Conservation (phyloP, 345 rosid genomes). For the Salix caprea region DNA sequence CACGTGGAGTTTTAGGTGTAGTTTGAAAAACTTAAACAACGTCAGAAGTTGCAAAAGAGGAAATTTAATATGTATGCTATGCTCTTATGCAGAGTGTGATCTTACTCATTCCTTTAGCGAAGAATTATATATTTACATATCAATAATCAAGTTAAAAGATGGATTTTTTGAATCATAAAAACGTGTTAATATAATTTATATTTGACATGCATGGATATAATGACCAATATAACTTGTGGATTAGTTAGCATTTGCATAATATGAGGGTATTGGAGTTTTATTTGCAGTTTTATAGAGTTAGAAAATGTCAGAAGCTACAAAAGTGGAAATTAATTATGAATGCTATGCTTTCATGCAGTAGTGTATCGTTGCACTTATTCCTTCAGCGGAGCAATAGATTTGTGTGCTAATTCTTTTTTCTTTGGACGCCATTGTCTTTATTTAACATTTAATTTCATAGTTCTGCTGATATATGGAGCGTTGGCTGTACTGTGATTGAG, state of each 20-base stretch:
- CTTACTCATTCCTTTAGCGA: background rate
- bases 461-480: slow-evolving; percentile 35
- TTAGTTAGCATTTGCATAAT: background rate
- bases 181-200: too few species aligned
- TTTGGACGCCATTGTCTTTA: slow-evolving; percentile 16
- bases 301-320: background rate
- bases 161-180: too few species aligned
- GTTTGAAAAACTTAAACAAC: background rate
- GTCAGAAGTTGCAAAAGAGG: background rate
- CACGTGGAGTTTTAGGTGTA: background rate
- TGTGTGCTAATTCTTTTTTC: background rate
- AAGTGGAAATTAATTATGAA: background rate
- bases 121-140: background rate
- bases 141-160: too few species aligned
- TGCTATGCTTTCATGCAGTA: background rate
- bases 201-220: background rate
- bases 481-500: slow-evolving; percentile 36
- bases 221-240: too few species aligned
- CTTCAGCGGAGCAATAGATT: background rate
- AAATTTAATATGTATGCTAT: background rate
- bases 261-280: background rate
- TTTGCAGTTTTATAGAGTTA: background rate
- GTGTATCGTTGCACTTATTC: background rate
- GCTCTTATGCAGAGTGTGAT: background rate
- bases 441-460: slow-evolving; percentile 20